Conservation (phyloP, 2,329 filamentous ascomycete genomes). For the Penicillium sp. region DNA sequence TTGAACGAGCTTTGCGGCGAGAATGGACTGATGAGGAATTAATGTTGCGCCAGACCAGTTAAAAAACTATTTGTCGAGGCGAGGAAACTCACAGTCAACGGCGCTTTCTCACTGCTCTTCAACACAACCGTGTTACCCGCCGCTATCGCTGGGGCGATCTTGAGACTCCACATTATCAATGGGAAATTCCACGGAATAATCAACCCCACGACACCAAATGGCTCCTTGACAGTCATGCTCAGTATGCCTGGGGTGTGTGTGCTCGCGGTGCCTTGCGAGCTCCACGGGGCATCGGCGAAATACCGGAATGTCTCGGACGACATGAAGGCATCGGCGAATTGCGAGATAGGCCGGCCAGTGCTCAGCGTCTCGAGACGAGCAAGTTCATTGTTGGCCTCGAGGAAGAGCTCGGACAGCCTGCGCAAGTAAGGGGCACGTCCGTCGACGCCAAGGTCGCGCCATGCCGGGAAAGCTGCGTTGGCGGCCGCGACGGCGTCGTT, state of each 20-base stretch:
- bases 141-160: constrained; percentile 64
- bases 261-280: constrained; percentile 35
- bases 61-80: background rate
- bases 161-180: constrained; percentile 52
- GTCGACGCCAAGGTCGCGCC: constrained; percentile 41
- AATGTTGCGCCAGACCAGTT: too few species aligned
- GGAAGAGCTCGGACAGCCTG: constrained; percentile 39
- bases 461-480: constrained; percentile 43
- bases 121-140: constrained; percentile 64
- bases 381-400: constrained; percentile 35
- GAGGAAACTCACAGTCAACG: constrained; percentile 54
- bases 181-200: constrained; percentile 37
- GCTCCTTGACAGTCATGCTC: constrained; percentile 48
- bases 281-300: constrained; percentile 37
- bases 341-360: constrained; percentile 41
- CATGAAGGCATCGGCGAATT: constrained; percentile 29
- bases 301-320: constrained; percentile 32
- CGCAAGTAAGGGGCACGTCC: constrained; percentile 39
- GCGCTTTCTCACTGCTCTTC: constrained; percentile 66
- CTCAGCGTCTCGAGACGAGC: constrained; percentile 42
- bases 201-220: constrained; percentile 57
- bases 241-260: constrained; percentile 35
- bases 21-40: constrained; percentile 31
- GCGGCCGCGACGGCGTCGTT: constrained; percentile 45
- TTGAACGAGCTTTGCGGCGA: constrained; percentile 43